Base-by-base conservation (phyloP, 2,329 filamentous ascomycete species). In the Periglandula ipomoeae region DNA sequence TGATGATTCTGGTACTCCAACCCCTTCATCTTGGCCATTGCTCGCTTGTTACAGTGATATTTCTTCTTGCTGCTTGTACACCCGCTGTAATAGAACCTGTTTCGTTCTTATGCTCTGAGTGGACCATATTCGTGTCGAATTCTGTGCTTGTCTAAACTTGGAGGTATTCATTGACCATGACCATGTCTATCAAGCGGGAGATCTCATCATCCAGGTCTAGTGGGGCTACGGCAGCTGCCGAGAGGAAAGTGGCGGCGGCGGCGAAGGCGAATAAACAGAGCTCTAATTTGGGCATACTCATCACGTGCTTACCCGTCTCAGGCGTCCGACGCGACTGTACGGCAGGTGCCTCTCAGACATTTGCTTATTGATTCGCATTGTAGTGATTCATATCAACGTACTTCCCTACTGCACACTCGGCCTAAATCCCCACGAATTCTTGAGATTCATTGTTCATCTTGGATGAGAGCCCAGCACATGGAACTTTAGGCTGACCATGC, bases 401-500 rank as follows among this genome's bases (percentile, higher is more conserved):
- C 15, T 8, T 15, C 15, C 10, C 30, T 32, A 32, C 15, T 13
- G 30, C 11, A 32, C 5, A 15, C 3, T 32, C 6, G 11, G n/a
- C 8, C 9, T 32, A 32, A 15, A 11, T 15, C 30, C 3, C 3
- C 10, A 11, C 30, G 15, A 32, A 15, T 10, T 32, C 30, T 15
- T n/a, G n/a, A n/a, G 30, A 32, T 32, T 32, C 10, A 32, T 10
- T 32, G 30, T 32, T 11, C 15, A 32, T 15, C 24, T 32, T 15
- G n/a, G 4, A 44, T 44, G 40, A 38, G 32, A 10, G 40, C 32
- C 32, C 24, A 30, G 34, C 22, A 44, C 15, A 34, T 48, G 30
- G 27, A 44, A 27, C 17, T 38, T 13, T 44, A 41, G 50, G 50
- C 24, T 48, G 22, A 50, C 51, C 49, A 73, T 73, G 70, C 70